Base-by-base conservation (phyloP, 73 alveolate genomes). In the Halteria grandinella region DNA sequence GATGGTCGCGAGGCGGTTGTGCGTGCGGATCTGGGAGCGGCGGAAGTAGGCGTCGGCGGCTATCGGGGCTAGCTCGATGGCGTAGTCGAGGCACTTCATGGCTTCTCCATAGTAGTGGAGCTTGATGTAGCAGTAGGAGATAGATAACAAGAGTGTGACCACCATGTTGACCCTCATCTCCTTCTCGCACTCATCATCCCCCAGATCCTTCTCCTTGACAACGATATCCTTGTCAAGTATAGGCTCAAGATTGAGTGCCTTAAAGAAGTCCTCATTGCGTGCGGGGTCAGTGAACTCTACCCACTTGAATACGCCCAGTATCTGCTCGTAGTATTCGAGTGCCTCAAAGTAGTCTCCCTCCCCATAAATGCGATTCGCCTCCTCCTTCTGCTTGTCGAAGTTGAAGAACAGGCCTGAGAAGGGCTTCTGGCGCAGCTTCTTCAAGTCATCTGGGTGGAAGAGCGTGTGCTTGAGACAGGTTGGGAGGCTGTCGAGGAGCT, bases 1-100 rank as follows among this genome's bases (percentile, higher is more conserved):
- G 28, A 66, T 45, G 14, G 44, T n/a, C 18, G 81, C 32, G 7
- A 45, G 55, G 20, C 33, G 18, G 23, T 66, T 66, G 52, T 45
- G 47, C 69, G 31, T 45, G 11, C 43, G 17, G 20, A 43, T 25
- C 69, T 71, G 33, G 7, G 84, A 49, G 15, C 74, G 24, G 2
- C 84, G 34, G n/a, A 71, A 7, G 48, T 71, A 71, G n/a, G 63
- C 84, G 33, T 71, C 84, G 11, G 62, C 11, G n/a, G 73, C 84
- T 8, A 31, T 21, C 17, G 84, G 73, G 1, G 71, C 73, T 15
- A 71, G 4, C 44, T 71, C 71, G 1, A 71, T 3, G 18, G 40
- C 34, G 25, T 33, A 71, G 20, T 71, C 40, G 20, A 29, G 52
- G 55, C 74, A 51, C 33, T 31, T 71, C 15, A 71, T 4, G 10